Base-by-base conservation (phyloP, 2,329 filamentous ascomycete genomes). In the Ceratocystis destructans region DNA sequence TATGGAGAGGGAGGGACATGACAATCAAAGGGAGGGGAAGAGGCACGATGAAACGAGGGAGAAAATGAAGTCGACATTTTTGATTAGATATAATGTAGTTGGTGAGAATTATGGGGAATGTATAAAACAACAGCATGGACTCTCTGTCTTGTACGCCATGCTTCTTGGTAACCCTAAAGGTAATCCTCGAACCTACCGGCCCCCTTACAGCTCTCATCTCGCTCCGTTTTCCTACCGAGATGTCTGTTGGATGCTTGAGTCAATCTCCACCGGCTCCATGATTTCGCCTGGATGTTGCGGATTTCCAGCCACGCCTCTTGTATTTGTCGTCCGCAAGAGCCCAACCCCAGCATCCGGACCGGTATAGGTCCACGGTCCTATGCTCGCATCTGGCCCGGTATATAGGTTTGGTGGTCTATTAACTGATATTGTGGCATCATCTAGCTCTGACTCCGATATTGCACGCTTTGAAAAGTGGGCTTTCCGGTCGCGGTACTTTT, bases 261-360 rank as follows among this genome's bases (percentile, higher is more conserved):
- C 81, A 12, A 85, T 81, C 75, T 85, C 83, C 2, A 84, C 80
- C 3, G 82, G 78, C 22, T 74, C 75, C 0, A 76, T 72, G 50
- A 83, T 81, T 70, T 83, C 80, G 8, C 75, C 76, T 3, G 81
- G 81, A 15, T 73, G 74, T 12, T 80, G 74, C 6, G 82, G 80
- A 57, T 72, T 72, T 25, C 75, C 64, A 2, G 79, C 77, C 0
- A 77, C 77, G 44, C 75, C 73, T n/a, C 69, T 69, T n/a, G 69
- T 70, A 41, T 70, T 64, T 2, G 71, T 72, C 3, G 75, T 74
- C 37, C 50, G 50, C 15, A 59, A 45, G n/a, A 65, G 55, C n/a
- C 53, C 50, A 17, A 57, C 37, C 3, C 33, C 53, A 6, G 63
- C 10, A 6, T 37, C 44, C 6, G 72, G 71, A 33, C 70, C 70